Conservation (phyloP, 2,329 filamentous ascomycete species). For the Ascochyta lentis region DNA sequence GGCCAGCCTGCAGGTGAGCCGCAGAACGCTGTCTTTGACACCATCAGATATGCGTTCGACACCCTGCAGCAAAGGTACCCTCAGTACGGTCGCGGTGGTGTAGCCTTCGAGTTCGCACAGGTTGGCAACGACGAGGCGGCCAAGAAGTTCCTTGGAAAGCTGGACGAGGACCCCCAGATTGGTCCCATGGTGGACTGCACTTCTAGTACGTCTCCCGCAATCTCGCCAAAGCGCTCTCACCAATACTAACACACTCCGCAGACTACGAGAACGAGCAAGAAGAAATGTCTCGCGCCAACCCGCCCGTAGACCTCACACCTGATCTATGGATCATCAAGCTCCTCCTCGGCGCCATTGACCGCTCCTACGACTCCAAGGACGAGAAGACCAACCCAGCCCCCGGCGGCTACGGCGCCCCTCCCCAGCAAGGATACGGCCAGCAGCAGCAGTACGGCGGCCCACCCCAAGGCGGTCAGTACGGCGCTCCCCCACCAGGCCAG, state of each 20-base stretch:
- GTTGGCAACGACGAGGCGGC: slow-evolving; percentile 72
- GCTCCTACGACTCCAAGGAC: slow-evolving; percentile 70
- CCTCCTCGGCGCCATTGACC: slow-evolving; percentile 71
- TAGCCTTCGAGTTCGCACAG: slow-evolving; percentile 73
- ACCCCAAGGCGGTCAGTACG: slow-evolving; percentile 26
- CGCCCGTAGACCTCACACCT: slow-evolving; percentile 68
- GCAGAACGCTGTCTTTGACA: slow-evolving; percentile 62
- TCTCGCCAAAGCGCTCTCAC: not conserved
- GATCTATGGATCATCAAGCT: slow-evolving; percentile 73
- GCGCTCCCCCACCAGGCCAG: slow-evolving; percentile 28
- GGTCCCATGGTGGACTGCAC: slow-evolving; percentile 71
- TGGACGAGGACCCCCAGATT: slow-evolving; percentile 69
- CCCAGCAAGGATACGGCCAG: slow-evolving; percentile 32
- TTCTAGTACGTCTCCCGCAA: slow-evolving; percentile 60
- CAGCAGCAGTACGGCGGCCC: slow-evolving; percentile 29
- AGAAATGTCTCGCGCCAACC: slow-evolving; percentile 67
- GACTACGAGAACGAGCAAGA: slow-evolving; percentile 73
- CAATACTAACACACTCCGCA: slow-evolving; percentile 33
- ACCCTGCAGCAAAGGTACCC: slow-evolving; percentile 55
- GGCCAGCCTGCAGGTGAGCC: slow-evolving; percentile 70
- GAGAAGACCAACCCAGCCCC: slow-evolving; percentile 59
- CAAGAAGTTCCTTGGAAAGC: slow-evolving; percentile 66
- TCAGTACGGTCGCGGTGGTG: slow-evolving; percentile 63
- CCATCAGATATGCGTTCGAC: slow-evolving; percentile 62
- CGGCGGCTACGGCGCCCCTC: slow-evolving; percentile 37